These are phyloP conservation scores for Cylindrodendrum hubeiense DNA, from an alignment of 2,329 filamentous ascomycete species.

Conservation along the genomic window DNA sequence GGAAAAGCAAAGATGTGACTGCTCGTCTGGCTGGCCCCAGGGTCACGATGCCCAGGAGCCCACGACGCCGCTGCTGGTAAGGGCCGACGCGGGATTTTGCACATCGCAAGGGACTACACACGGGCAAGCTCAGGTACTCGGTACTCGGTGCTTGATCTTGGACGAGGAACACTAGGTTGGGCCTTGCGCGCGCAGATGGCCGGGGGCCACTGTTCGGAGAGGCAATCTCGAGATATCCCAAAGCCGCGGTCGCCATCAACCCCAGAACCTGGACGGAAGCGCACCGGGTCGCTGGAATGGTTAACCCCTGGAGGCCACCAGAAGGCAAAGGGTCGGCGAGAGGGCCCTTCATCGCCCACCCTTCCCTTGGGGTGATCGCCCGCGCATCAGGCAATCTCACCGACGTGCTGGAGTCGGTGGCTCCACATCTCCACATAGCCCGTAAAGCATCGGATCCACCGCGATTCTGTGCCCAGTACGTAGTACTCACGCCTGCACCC, in stretches of 20 bases:
- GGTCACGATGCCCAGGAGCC: slow-evolving; percentile 32
- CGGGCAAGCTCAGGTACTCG: slow-evolving; percentile 3
- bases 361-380: slow-evolving; percentile 39
- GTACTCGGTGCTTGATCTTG: neutral
- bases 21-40: slow-evolving; percentile 28
- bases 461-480: slow-evolving; percentile 1
- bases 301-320: slow-evolving; percentile 19
- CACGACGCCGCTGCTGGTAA: slow-evolving; percentile 24
- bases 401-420: slow-evolving; percentile 35
- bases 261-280: slow-evolving; percentile 33
- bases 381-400: slow-evolving; percentile 42
- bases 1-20: slow-evolving; percentile 43
- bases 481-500: neutral
- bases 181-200: slow-evolving; percentile 16
- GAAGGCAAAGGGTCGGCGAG: slow-evolving; percentile 25
- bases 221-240: slow-evolving; percentile 15
- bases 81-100: slow-evolving; percentile 25
- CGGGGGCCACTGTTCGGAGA: slow-evolving; percentile 31
- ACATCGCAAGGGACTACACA: neutral
- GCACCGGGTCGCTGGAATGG: slow-evolving; percentile 42
- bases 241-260: slow-evolving; percentile 33
- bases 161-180: slow-evolving; percentile 5
- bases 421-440: slow-evolving; percentile 36
- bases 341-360: slow-evolving; percentile 25
- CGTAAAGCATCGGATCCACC: slow-evolving; percentile 24